phyloP scores from a whole-genome alignment of 768 basidiomycete species.

The Suillus brevipes region DNA sequence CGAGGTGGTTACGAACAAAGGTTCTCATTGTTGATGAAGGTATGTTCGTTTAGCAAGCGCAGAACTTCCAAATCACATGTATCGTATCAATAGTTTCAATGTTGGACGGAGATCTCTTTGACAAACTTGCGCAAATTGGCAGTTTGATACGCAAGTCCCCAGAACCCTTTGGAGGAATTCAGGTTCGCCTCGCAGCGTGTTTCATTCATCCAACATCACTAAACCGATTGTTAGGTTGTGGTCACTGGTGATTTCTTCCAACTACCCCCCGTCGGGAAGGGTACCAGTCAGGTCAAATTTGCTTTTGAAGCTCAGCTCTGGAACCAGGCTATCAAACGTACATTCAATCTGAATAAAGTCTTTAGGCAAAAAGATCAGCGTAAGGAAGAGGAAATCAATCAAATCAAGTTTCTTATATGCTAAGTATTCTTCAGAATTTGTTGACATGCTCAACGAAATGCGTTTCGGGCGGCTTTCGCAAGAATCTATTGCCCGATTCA shows the following conservation, averaged over 20 bases:
- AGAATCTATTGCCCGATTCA: slow-evolving; percentile 72
- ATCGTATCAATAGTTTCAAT: slow-evolving; percentile 74
- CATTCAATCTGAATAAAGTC: slow-evolving; percentile 92
- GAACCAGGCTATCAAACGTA: slow-evolving; percentile 71
- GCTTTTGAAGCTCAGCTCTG: slow-evolving; percentile 89
- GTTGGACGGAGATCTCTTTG: slow-evolving; percentile 92
- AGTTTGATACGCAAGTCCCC: slow-evolving; percentile 57
- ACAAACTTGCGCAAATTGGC: slow-evolving; percentile 82
- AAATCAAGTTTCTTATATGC: slow-evolving; percentile 5
- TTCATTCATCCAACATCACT: not conserved
- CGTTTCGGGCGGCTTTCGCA: slow-evolving; percentile 75
- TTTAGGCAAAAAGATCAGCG: slow-evolving; percentile 93
- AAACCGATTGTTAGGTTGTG: slow-evolving; percentile 54
- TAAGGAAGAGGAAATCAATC: slow-evolving; percentile 33
- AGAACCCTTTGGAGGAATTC: slow-evolving; percentile 90
- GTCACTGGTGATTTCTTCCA: slow-evolving; percentile 99
- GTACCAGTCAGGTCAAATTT: slow-evolving; percentile 64
- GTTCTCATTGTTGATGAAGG: slow-evolving; percentile 86
- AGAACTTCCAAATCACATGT: not conserved
- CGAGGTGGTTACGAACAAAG: slow-evolving; percentile 82
- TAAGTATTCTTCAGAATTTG: slow-evolving; percentile 61
- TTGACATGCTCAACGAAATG: slow-evolving; percentile 99
- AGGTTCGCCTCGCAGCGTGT: slow-evolving; percentile 44
- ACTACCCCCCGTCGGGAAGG: slow-evolving; percentile 86
- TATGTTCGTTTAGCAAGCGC: slow-evolving; percentile 25